Evolutionary conservation across 495 filamentous ascomycete genomes (phyloP), one percentile per base, ranked within the genome.

Genomic region (Talaromyces thailandensis): DNA sequence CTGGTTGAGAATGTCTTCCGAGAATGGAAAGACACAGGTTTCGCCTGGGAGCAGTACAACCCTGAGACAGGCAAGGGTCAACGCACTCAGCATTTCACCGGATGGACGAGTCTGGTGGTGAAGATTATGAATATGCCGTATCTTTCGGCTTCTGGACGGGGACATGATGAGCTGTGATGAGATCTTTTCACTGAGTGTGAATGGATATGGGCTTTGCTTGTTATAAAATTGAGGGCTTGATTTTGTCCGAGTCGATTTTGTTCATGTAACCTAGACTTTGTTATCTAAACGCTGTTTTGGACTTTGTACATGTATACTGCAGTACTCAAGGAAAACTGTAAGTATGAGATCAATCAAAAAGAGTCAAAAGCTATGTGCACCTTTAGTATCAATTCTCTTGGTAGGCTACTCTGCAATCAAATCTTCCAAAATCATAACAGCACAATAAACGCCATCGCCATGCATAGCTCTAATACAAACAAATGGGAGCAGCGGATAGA

Each of bases 31-130:
- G 82, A 88, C 64, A 98, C 94, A 0, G 92, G 93, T 18, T 98
- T 97, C 73, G 94, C 95, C 9, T 98, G 95, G 95, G 94, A 98
- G 71, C 94, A 98, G 75, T 98, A 97, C 75, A 92, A 96, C 72
- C 90, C 93, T 0, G 91, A 96, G 64, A 96, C 88, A 4, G 94
- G 94, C 55, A 82, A 83, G 61, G 94, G 94, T 32, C 95, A 98
- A 79, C 84, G 94, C 56, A 98, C 92, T 24, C 92, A 96, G 76
- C 94, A 98, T 78, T 98, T 98, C 71, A 95, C 93, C 16, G 94
- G 94, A 60, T 98, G 94, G 94, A 98, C 95, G 56, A 95, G 90
- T 72, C 77, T 97, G 73, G 93, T 98, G 65, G 93, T 98, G 43
- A 97, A 96, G 80, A 90, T 98, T 68, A 96, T 98, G 94, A 82